Evolutionary conservation across 1,284 basidiomycete species (phyloP).

Genomic region (Binderoboletus segoi): DNA sequence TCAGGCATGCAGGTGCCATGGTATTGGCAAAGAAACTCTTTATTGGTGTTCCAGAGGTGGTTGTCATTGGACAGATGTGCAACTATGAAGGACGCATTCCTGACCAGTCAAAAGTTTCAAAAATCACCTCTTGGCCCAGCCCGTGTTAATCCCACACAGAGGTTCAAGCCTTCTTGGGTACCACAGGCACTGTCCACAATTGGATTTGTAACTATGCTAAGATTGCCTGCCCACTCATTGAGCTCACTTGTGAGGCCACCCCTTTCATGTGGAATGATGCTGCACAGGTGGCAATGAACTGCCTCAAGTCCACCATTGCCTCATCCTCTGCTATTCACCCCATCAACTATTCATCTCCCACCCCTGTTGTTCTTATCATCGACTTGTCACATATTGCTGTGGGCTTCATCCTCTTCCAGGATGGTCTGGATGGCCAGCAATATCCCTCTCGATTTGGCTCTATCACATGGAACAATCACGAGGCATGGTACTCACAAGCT

Average conservation of each 20-base stretch:
- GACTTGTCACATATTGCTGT: constrained; percentile 39
- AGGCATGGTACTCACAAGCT: constrained; percentile 42
- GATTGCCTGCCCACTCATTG: constrained; percentile 3
- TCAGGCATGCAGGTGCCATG: constrained; percentile 21
- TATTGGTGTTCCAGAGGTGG: constrained; percentile 8
- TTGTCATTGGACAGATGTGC: constrained; percentile 17
- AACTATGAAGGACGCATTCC: constrained; percentile 14
- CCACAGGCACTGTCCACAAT: constrained; percentile 22
- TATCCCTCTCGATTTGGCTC: constrained; percentile 37
- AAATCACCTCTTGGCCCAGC: constrained; percentile 3
- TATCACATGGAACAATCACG: constrained; percentile 38
- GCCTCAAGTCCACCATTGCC: constrained; percentile 29
- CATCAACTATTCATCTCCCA: constrained; percentile 35
- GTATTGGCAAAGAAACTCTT: constrained; percentile 19
- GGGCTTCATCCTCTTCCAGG: constrained; percentile 36
- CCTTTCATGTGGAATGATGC: neutral
- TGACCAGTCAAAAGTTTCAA: constrained; percentile 2
- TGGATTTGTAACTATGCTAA: constrained; percentile 27
- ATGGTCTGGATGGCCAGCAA: constrained; percentile 21
- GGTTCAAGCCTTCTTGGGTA: constrained; percentile 33
- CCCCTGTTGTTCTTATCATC: constrained; percentile 38
- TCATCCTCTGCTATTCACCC: constrained; percentile 26
- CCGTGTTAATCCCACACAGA: constrained; percentile 11
- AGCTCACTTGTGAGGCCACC: neutral
- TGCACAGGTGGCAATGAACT: constrained; percentile 20